phyloP scores from a whole-genome alignment of 768 basidiomycete genomes.

The Macrocybe gigantea region DNA sequence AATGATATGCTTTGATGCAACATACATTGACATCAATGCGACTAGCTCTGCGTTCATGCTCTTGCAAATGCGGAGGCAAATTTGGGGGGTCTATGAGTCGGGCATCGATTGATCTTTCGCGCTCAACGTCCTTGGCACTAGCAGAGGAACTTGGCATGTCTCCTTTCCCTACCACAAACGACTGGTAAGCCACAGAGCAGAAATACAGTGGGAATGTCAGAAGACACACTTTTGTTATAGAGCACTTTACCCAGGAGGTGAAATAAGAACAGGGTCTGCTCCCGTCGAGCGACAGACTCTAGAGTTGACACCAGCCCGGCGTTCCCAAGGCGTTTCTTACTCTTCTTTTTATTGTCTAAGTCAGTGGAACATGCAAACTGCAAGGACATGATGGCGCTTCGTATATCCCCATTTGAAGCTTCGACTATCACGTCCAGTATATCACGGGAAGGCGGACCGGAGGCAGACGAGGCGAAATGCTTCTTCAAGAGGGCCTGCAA shows the following conservation, averaged over 20 bases:
- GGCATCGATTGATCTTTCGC: constrained; percentile 52
- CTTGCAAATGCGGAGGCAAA: constrained; percentile 52
- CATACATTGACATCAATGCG: constrained; percentile 74
- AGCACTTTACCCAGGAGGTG: constrained; percentile 91
- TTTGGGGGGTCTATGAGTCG: constrained; percentile 46
- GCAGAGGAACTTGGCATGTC: constrained; percentile 56
- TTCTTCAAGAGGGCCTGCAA: constrained; percentile 51
- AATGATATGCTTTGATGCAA: neutral
- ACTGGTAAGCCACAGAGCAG: constrained; percentile 1
- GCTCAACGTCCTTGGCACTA: constrained; percentile 56
- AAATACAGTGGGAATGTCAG: neutral
- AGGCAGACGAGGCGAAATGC: constrained; percentile 35
- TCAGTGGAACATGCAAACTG: constrained; percentile 72
- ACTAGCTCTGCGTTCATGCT: constrained; percentile 62
- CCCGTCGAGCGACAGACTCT: constrained; percentile 74
- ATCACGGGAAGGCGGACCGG: constrained; percentile 50
- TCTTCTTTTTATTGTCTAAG: constrained; percentile 22
- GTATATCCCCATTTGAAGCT: constrained; percentile 84
- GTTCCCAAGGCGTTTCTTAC: constrained; percentile 25
- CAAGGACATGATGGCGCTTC: constrained; percentile 89
- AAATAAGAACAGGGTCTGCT: constrained; percentile 84
- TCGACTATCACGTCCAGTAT: constrained; percentile 72
- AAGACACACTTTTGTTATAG: constrained; percentile 86
- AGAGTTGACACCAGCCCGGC: constrained; percentile 35
- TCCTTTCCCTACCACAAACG: constrained; percentile 53